Evolutionary conservation across 2,329 filamentous ascomycete species (phyloP), one percentile per base, ranked within the genome.

Genomic region (Bipolaris zeicola): DNA sequence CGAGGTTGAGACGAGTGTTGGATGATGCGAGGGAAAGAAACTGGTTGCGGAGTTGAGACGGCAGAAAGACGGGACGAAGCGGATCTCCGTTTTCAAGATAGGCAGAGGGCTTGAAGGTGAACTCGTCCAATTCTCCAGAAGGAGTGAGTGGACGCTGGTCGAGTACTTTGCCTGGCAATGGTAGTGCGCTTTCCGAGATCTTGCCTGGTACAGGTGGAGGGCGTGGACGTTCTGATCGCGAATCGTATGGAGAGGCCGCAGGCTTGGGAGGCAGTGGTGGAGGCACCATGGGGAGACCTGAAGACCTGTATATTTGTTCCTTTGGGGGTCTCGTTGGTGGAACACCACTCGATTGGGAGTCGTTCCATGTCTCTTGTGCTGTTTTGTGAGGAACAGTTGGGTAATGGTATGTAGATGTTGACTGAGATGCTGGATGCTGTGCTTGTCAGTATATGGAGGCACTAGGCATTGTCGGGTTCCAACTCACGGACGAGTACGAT

Each of bases 51-150:
- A 99, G 83, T 11, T 85, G 83, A 0, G 86, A 84, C 0, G 95
- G 94, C 1, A 99, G 82, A 72, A 98, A 96, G 33, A 99, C 82
- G 0, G 93, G 91, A 33, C 95, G 89, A 6, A 99, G 85, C 0
- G 93, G 90, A 5, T 88, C 86, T 16, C 94, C 95, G 65, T 92
- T 93, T 75, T 99, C 95, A 14, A 97, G 87, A 71, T 92, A 95
- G 1, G 92, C 92, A 1, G 90, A 89, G 1, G 94, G 90, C 60
- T 87, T 86, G 80, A 96, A 96, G 13, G 90, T 92, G 66, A 91
- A 89, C 45, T 86, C 88, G 76, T 86, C 82, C 61, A 83, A 79
- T 61, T 78, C 76, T 60, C 73, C 64, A 50, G 73, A 65, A 55
- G 72, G 64, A 6, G 68, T 71, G 20, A 70, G 62, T 47, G 74